Evolutionary conservation across 441 rosid genomes (phyloP).

Genomic region (Syzygium syzygioides): DNA sequence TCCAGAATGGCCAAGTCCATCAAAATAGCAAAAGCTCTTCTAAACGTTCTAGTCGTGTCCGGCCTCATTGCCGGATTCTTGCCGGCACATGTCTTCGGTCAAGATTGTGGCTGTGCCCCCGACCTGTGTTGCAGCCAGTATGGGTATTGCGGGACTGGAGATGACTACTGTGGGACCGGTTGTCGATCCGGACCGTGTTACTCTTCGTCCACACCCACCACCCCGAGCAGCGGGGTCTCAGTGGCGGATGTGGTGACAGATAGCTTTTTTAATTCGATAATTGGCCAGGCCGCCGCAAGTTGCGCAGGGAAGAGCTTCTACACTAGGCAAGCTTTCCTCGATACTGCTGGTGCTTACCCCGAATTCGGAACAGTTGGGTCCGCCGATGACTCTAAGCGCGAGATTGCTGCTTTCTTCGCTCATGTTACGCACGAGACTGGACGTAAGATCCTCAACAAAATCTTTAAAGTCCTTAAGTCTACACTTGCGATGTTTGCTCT

Average conservation of each 20-base stretch:
- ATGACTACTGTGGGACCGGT: conserved; percentile 16
- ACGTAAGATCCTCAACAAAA: conserved; percentile 11
- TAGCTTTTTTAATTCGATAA: conserved; percentile 22
- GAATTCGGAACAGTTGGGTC: conserved; percentile 17
- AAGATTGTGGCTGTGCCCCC: conserved; percentile 30
- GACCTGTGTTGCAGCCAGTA: conserved; percentile 28
- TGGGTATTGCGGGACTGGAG: conserved; percentile 28
- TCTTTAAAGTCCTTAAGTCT: neutral
- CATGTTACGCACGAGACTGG: conserved; percentile 43
- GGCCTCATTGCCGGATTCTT: neutral
- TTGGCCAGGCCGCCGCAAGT: conserved; percentile 10
- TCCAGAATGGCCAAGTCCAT: neutral
- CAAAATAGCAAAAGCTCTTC: neutral
- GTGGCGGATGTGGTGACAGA: conserved; percentile 15
- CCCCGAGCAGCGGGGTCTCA: conserved; percentile 1
- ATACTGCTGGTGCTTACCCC: conserved; percentile 2
- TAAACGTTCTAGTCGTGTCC: neutral
- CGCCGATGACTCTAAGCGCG: conserved; percentile 24
- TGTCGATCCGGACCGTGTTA: conserved; percentile 36
- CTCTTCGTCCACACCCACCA: conserved; percentile 7
- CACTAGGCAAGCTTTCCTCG: conserved; percentile 19
- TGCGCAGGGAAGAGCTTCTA: conserved; percentile 35
- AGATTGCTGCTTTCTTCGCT: conserved; percentile 44
- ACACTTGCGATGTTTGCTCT: neutral
- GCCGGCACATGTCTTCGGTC: conserved; percentile 22